Evolutionary conservation across 345 rosid species (phyloP), one percentile per base, ranked within the genome.

Genomic region (Alliaria petiolata): DNA sequence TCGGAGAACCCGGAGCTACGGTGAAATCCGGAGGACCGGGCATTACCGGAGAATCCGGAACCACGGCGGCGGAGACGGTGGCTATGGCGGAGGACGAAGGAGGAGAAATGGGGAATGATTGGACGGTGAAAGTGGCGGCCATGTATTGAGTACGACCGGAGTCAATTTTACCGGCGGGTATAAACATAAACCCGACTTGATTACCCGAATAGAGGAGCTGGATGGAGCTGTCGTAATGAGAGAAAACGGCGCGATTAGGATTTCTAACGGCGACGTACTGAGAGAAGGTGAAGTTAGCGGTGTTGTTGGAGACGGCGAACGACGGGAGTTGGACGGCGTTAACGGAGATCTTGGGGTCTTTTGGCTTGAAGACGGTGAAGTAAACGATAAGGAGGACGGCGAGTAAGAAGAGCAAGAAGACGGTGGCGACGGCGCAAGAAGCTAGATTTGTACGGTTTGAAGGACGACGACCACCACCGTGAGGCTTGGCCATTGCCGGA

Each of bases 151-250:
- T 85, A 72, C 55, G 85, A 31, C 96, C 93, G 1, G 97, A 66
- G 8, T 79, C 90, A 83, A 92, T 85, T 79, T 88, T 84, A 5
- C 98, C 97, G 34, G 99, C 99, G 77, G 99, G 99, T 11, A 95
- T 89, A 82, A 92, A 91, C 97, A 95, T 86, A 84, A 92, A 91
- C 3, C 98, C 99, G 59, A 95, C 92, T 76, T 84, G 98, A 52
- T 85, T 82, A 8, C 97, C 98, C 13, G 93, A 81, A 70, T 90
- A 87, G 52, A 88, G 85, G 26, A 95, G 96, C 92, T 90, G 92
- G 61, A 95, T 86, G 39, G 96, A 85, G 71, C 93, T 87, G 76
- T 89, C 98, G 84, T 81, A 95, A 86, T 95, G 99, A 70, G 96
- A 79, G 83, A 95, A 95, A 38, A 64, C 82, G 70, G 90, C 98